phyloP scores from a whole-genome alignment of 176 grass and related monocot species.

The Eleusine indica region DNA sequence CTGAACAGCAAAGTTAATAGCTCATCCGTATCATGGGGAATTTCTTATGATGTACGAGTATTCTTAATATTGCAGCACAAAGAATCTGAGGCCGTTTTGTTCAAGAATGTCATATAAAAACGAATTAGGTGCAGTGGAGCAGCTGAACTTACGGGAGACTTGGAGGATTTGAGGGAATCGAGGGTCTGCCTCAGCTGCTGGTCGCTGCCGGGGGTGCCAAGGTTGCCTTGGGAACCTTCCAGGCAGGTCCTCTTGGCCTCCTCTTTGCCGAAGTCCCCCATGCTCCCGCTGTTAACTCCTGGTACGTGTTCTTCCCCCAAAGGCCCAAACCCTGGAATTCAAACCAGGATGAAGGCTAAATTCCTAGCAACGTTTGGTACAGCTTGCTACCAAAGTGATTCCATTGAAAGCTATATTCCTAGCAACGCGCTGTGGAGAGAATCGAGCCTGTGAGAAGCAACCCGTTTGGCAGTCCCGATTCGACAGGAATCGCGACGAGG shows the following conservation, averaged over 20 bases:
- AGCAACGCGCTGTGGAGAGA: too few relatives aligned
- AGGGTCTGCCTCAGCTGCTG: slow-evolving; percentile 64
- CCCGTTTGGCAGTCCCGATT: too few relatives aligned
- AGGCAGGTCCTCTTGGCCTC: slow-evolving; percentile 39
- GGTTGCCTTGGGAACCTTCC: slow-evolving; percentile 48
- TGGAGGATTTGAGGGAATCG: slow-evolving; percentile 66
- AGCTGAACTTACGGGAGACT: slow-evolving; percentile 57
- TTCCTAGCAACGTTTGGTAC: too few relatives aligned
- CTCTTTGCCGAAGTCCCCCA: slow-evolving; percentile 36
- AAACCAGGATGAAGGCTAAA: background rate
- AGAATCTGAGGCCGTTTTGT: background rate
- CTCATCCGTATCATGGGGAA: background rate
- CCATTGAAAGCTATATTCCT: too few relatives aligned
- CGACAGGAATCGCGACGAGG: too few relatives aligned
- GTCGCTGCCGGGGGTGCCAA: slow-evolving; percentile 57
- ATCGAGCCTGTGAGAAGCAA: too few relatives aligned
- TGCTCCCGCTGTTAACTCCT: background rate
- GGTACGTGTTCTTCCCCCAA: background rate
- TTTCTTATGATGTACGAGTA: background rate
- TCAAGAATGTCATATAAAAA: background rate
- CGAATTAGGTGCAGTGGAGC: background rate
- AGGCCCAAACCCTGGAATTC: background rate
- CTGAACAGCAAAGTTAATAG: background rate
- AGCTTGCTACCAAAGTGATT: too few relatives aligned
- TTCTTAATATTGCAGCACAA: background rate